Evolutionary conservation across 73 alveolate genomes (phyloP), one percentile per base, ranked within the genome.

Genomic region (Effrenium voratum): DNA sequence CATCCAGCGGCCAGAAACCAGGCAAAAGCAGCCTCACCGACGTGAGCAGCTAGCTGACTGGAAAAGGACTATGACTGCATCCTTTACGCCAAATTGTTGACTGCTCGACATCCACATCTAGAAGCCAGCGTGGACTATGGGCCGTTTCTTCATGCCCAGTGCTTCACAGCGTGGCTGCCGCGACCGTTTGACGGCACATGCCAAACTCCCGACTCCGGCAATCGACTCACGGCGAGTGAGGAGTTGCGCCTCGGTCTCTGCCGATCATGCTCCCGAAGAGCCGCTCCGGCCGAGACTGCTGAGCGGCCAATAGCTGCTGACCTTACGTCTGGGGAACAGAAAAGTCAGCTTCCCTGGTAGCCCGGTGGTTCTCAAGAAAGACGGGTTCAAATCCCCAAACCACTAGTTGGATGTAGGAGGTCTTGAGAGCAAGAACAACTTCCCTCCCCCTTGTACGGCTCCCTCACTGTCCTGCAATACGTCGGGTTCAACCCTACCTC

Each of bases 251-350:
- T 44, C 97, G 97, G 80, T 90, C 97, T 22, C 97, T 72, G 75
- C 97, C 97, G 28, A 90, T 90, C 97, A 90, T 90, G 86, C 87
- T 68, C 46, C 97, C 97, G n/a, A 90, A 90, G 55, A 90, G 86
- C n/a, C 97, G 92, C 57, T 90, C 87, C 40, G 94, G 94, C 30
- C 52, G 81, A 0, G 66, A 86, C 36, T n/a, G 45, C 50, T 88
- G 95, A 32, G 97, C 66, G 16, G 97, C 75, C 72, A 90, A 75
- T 49, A 90, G 97, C 80, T 90, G 97, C 50, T 90, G 97, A 43
- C 97, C 96, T 90, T 26, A 5, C 40, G 6, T 16, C 13, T 28
- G 77, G 38, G 13, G 77, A 26, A 28, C 22, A 26, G 77, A 5
- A 12, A 10, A 16, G 77, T 28, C n/a, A n/a, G n/a, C n/a, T n/a